A percentile compares a stretch with the other conserved stretches of the same genome.
These are phyloP conservation scores for Lodderomyces beijingensis DNA, from an alignment of 1,139 yeast species.

Conservation along the genomic window DNA sequence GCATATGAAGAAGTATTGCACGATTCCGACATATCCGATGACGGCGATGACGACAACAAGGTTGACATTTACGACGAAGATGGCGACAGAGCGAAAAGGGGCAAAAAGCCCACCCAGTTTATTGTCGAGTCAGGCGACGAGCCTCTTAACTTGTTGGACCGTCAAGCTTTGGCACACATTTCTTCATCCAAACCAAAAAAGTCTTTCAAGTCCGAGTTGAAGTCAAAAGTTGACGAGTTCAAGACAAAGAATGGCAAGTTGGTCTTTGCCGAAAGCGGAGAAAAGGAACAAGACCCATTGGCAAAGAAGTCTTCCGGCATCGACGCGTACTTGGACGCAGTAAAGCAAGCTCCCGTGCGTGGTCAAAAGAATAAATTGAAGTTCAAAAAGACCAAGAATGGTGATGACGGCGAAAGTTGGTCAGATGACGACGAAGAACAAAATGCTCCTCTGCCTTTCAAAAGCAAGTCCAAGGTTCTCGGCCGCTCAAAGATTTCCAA, in stretches of 20 bases:
- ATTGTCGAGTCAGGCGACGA: conserved; percentile 76
- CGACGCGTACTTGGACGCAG: conserved; percentile 91
- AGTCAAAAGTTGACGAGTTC: conserved; percentile 45
- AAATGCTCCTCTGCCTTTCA: not conserved
- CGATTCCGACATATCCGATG: conserved; percentile 53
- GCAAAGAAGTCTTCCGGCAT: conserved; percentile 53
- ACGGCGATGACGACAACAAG: too few species aligned
- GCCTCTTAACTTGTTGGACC: conserved; percentile 87
- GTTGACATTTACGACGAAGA: conserved; percentile 25
- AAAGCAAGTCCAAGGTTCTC: conserved; percentile 13
- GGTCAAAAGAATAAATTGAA: conserved; percentile 90
- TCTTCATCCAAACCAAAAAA: conserved; percentile 78
- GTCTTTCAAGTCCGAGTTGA: conserved; percentile 40
- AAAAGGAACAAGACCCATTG: conserved; percentile 44
- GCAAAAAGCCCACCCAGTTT: conserved; percentile 40
- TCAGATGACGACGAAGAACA: conserved; percentile 43
- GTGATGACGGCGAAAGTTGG: conserved; percentile 43
- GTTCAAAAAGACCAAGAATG: conserved; percentile 63
- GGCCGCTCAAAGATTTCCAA: conserved; percentile 28
- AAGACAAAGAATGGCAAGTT: conserved; percentile 54
- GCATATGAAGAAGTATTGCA: conserved; percentile 82
- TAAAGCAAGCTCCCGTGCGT: conserved; percentile 85
- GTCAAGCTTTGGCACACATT: conserved; percentile 78
- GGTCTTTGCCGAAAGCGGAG: conserved; percentile 36
- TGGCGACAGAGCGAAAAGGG: conserved; percentile 5